phyloP scores from a whole-genome alignment of 108 stramenopile genomes.

The Cylindrotheca fusiformis region DNA sequence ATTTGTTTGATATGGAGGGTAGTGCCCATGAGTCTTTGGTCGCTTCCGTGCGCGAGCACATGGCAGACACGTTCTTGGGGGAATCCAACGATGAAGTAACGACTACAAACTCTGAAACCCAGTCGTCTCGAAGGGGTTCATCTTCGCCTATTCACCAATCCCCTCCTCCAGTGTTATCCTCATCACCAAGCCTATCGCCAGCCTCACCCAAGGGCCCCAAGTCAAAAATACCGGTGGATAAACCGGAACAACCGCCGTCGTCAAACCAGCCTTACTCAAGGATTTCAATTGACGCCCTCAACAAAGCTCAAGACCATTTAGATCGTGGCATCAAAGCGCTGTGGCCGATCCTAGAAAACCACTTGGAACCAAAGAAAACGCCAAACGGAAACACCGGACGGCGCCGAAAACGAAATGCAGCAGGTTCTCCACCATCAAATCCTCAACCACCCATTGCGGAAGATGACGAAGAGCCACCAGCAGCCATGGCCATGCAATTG shows the following conservation, averaged over 20 bases:
- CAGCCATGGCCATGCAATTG: conserved; percentile 67
- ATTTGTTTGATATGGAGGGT: conserved; percentile 81
- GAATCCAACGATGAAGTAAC: conserved; percentile 9
- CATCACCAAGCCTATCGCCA: conserved; percentile 3
- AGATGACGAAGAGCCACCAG: conserved; percentile 16
- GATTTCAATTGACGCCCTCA: conserved; percentile 60
- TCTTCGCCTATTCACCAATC: conserved; percentile 1
- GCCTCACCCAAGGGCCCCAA: neutral
- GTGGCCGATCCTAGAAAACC: conserved; percentile 43
- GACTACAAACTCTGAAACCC: conserved; percentile 3
- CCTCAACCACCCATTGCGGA: neutral
- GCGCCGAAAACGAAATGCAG: conserved; percentile 4
- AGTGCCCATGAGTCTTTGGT: conserved; percentile 75
- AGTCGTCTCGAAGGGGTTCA: neutral
- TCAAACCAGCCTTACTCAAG: conserved; percentile 48
- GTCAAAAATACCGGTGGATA: neutral
- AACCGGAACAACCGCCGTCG: neutral
- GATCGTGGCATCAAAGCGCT: conserved; percentile 49
- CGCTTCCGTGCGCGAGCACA: conserved; percentile 71
- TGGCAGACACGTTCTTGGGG: conserved; percentile 78
- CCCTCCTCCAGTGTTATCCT: conserved; percentile 5
- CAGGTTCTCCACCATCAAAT: conserved; percentile 2
- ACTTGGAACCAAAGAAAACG: conserved; percentile 10
- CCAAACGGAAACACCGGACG: neutral
- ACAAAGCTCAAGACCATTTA: conserved; percentile 79